phyloP scores from a whole-genome alignment of 768 basidiomycete species.

The Boletus speciosus region DNA sequence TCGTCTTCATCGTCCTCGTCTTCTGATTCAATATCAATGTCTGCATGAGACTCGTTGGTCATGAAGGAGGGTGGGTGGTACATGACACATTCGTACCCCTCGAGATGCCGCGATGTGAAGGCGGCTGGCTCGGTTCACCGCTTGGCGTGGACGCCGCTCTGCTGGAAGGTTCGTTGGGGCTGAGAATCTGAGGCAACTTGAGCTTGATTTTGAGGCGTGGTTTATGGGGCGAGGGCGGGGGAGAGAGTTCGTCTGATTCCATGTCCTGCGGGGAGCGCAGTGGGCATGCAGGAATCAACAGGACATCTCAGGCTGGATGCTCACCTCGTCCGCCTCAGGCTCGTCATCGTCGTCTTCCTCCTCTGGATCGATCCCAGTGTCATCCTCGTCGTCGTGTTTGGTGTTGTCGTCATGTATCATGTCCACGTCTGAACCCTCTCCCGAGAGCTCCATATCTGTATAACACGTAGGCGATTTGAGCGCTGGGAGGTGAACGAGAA shows the following conservation, averaged over 20 bases:
- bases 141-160: conserved; percentile 25
- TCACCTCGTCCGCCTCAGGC: conserved; percentile 13
- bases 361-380: conserved; percentile 31
- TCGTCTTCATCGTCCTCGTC: background rate
- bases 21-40: background rate
- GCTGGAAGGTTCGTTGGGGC: conserved; percentile 30
- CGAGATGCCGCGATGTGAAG: conserved; percentile 26
- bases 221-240: conserved; percentile 32
- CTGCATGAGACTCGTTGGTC: background rate
- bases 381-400: conserved; percentile 37
- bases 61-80: background rate
- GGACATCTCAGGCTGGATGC: background rate
- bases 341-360: conserved; percentile 32
- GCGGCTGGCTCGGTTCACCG: conserved; percentile 21
- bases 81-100: conserved; percentile 12
- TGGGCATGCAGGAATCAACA: background rate
- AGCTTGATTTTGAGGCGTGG: conserved; percentile 61
- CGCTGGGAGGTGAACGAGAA: background rate
- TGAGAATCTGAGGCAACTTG: conserved; percentile 45
- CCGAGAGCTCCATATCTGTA: conserved; percentile 25
- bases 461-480: background rate
- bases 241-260: conserved; percentile 34
- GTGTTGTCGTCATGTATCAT: conserved; percentile 32
- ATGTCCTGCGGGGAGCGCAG: conserved; percentile 22
- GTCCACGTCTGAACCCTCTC: conserved; percentile 33